Base-by-base conservation (phyloP, 164 flowering plant genomes). In the Berberis thunbergii region DNA sequence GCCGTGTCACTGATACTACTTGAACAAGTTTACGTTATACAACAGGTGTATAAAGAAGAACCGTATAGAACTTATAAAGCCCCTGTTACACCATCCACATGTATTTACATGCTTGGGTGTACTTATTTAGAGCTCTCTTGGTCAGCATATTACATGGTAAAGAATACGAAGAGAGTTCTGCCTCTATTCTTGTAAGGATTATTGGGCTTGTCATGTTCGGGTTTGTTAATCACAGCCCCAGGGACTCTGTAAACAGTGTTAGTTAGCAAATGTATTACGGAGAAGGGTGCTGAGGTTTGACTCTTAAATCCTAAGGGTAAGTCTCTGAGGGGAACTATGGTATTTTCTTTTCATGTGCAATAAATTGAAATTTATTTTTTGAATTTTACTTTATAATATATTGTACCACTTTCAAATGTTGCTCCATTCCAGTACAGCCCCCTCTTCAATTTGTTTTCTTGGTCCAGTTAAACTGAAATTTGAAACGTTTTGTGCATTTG, bases 21-120 rank as follows among this genome's bases (percentile, higher is more conserved):
- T 52, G 4, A 10, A 10, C 54, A 10, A 10, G 11, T 52, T 1
- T 52, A 6, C 54, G 10, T 7, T 12, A 52, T 1, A 52, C 50
- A 52, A 39, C 77, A 78, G 80, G 63, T 72, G 43, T 55, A 74
- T 49, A 39, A 42, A 52, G 75, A 76, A 56, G 72, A 64, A 40
- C 80, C 77, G 3, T 2, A 71, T 67, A 63, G 68, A 76, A 78
- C 62, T 76, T 70, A 50, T 72, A 69, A 26, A 45, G 50, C 2
- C 13, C 12, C 8, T 57, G 42, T 3, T 62, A 71, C 44, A 2
- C 63, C 7, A 42, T 44, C 3, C 48, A 70, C 2, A 58, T 49
- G 54, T 62, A 71, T 67, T 49, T 42, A n/a, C 61, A 70, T 55
- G 66, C 73, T 41, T 61, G 57, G 62, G 4, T 62, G 26, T 66